Evolutionary conservation across 192 early-diverging fungal species (phyloP).

Genomic region (Coemansia sp.): DNA sequence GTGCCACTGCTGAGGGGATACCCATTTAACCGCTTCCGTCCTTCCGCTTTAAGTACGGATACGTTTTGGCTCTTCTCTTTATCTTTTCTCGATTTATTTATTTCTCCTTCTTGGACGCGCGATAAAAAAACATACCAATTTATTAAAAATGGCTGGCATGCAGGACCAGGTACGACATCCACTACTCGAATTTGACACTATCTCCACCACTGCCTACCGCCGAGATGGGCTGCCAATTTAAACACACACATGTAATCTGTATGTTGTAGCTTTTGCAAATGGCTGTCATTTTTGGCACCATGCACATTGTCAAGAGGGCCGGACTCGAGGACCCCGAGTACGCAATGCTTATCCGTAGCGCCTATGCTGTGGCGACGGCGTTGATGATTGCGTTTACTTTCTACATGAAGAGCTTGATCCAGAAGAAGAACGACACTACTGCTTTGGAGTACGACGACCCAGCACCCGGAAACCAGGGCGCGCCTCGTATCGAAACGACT

Average conservation of each 20-base stretch:
- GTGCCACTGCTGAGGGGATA: neutral
- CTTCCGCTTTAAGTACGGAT: neutral
- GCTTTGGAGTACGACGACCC: conserved; percentile 79
- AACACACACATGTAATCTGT: neutral
- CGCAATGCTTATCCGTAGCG: conserved; percentile 26
- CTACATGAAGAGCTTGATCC: conserved; percentile 59
- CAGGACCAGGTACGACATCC: conserved; percentile 42
- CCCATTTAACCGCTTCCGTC: neutral
- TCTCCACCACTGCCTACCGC: neutral
- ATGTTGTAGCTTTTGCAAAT: conserved; percentile 48
- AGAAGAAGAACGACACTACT: conserved; percentile 81
- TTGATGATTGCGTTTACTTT: conserved; percentile 35
- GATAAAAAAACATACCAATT: neutral
- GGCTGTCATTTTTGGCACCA: conserved; percentile 64
- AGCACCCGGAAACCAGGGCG: conserved; percentile 26
- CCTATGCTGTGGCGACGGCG: conserved; percentile 29
- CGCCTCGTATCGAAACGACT: conserved; percentile 63
- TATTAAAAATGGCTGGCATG: conserved; percentile 43
- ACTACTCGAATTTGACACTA: neutral
- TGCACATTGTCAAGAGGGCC: conserved; percentile 67
- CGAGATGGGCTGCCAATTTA: neutral
- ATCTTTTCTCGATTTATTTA: conserved; percentile 9
- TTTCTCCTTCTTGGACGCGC: neutral
- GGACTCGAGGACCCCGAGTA: conserved; percentile 53
- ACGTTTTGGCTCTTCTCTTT: neutral